Percentiles rank a stretch among this genome's conserved stretches.
Evolutionary conservation across 139 green algal species (phyloP).

Genomic region (Volvox africanus): DNA sequence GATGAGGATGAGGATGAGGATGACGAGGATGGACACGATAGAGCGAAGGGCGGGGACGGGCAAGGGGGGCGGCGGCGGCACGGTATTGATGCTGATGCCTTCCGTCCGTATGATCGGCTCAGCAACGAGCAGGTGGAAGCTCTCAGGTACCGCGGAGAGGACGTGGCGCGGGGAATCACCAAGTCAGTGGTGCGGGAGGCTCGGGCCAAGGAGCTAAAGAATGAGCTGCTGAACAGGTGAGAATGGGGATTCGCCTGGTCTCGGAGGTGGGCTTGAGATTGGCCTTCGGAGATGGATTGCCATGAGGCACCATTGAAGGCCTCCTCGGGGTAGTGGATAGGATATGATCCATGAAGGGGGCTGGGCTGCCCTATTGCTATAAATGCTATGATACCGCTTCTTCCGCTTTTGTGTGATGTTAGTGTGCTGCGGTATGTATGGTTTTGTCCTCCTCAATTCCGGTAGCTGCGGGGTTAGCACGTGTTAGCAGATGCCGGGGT

Average conservation of each 20-base stretch:
- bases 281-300: too few species aligned
- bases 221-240: constrained; percentile 92
- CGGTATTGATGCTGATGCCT: constrained; percentile 21
- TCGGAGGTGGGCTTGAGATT: not conserved
- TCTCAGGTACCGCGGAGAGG: constrained; percentile 86
- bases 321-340: too few species aligned
- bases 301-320: too few species aligned
- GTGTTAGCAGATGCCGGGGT: too few species aligned
- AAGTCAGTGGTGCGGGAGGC: constrained; percentile 84
- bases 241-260: not conserved
- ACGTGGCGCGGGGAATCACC: constrained; percentile 87
- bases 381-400: too few species aligned
- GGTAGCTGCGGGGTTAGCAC: too few species aligned
- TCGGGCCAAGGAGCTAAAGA: constrained; percentile 86
- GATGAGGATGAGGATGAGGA: constrained; percentile 35
- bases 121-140: constrained; percentile 69
- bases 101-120: constrained; percentile 70
- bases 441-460: too few species aligned
- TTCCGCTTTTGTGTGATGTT: too few species aligned
- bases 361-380: too few species aligned
- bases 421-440: too few species aligned
- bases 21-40: constrained; percentile 25
- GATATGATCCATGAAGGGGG: too few species aligned
- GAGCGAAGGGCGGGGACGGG: constrained; percentile 2
- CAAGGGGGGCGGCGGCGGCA: constrained; percentile 41